Conservation (phyloP, 2,329 filamentous ascomycete species). For the Pseudogymnoascus sp. region DNA sequence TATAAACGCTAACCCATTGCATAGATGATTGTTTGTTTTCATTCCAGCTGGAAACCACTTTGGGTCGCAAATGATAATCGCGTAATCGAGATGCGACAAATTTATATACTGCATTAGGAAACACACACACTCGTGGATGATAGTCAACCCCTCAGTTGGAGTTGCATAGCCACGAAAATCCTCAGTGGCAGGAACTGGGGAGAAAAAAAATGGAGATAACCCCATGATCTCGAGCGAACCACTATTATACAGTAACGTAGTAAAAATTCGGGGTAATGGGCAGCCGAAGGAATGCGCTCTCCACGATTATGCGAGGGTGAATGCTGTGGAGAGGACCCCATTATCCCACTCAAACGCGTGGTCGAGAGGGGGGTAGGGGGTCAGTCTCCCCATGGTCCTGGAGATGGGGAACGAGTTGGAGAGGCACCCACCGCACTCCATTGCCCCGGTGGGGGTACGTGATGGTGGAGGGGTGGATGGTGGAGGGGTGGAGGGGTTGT, state of each 20-base stretch:
- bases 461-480: background rate
- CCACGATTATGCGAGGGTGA: background rate
- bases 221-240: background rate
- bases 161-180: background rate
- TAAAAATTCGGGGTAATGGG: background rate
- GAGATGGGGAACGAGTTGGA: background rate
- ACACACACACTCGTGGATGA: background rate
- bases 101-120: background rate
- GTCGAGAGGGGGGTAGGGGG: background rate
- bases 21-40: background rate
- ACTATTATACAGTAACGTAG: background rate
- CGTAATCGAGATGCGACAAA: background rate
- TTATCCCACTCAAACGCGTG: constrained; percentile 7
- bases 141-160: background rate
- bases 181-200: background rate
- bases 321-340: background rate
- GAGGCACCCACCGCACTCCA: background rate
- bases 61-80: background rate
- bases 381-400: background rate
- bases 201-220: background rate
- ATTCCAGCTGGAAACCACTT: background rate
- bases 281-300: background rate
- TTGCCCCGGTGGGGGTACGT: background rate
- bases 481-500: background rate
- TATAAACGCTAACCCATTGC: background rate